Base-by-base conservation (phyloP, 2,329 filamentous ascomycete genomes). In the Cephalotrichum gorgonifer region DNA sequence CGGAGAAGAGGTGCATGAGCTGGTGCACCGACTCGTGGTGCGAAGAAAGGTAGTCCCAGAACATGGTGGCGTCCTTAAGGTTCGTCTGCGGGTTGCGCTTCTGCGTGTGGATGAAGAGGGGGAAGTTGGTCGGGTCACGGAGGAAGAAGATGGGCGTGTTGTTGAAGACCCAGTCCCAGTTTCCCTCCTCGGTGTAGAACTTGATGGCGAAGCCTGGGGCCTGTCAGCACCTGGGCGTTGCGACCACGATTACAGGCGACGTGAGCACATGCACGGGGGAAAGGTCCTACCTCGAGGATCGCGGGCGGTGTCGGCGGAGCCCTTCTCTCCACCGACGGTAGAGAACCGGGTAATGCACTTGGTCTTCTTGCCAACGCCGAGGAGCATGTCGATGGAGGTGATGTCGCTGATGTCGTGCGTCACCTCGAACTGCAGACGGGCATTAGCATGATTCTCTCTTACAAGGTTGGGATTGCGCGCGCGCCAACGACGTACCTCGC, bases 71-170 rank as follows among this genome's bases (percentile, higher is more conserved):
- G 63, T 86, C 79, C 44, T 78, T 81, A 47, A 87, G 66, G 62
- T 88, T 83, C 31, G 81, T 87, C 55, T 80, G 74, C 1, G 85
- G 85, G 64, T 88, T 75, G 44, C 83, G 76, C 73, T 88, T 88
- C 65, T 89, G 85, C 4, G 83, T 85, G 68, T 86, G 84, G 53
- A 87, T 87, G 64, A 88, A 83, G 59, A 82, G 68, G 31, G 84
- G 84, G 67, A 87, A 88, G 62, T 88, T 87, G 58, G 76, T 74
- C 2, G 85, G 83, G 56, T 88, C 85, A 41, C 85, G 75, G 23
- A 88, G 58, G 71, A 89, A 88, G 72, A 89, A 89, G 25, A 88
- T 73, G 2, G 85, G 85, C 0, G 83, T 88, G 66, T 88, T 88
- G 69, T 86, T 86, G 62, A 78, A 83, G 23, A 87, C 83, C 73